Conservation (phyloP, 208 protist species). For the Trichomonas vaginalis region DNA sequence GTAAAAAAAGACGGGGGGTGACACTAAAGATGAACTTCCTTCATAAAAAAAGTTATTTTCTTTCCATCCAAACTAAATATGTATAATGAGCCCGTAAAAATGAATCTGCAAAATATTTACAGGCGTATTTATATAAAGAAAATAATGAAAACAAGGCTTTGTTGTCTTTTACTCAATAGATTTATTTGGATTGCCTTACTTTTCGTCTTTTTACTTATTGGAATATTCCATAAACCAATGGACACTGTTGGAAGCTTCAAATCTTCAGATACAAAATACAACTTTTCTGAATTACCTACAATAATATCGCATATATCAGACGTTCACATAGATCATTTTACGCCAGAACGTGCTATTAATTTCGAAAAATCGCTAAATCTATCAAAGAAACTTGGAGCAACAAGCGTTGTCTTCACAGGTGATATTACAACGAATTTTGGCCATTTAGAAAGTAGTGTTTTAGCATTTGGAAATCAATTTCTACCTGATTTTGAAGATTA, state of each 20-base stretch:
- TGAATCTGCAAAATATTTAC: too few species aligned
- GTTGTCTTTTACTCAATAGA: not conserved
- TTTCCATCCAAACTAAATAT: too few species aligned
- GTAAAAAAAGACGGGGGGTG: too few species aligned
- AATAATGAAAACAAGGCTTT: not conserved
- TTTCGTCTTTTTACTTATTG: not conserved
- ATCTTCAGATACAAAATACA: not conserved
- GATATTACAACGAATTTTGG: not conserved
- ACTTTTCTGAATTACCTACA: not conserved
- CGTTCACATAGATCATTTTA: not conserved
- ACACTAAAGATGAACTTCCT: too few species aligned
- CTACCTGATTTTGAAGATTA: not conserved
- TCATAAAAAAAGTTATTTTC: too few species aligned
- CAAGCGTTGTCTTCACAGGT: not conserved
- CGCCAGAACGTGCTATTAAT: not conserved
- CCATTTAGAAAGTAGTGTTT: not conserved
- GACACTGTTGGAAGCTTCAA: not conserved
- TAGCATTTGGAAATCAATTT: not conserved
- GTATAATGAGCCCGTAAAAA: too few species aligned
- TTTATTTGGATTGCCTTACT: not conserved
- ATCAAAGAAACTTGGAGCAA: not conserved
- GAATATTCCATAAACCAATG: not conserved
- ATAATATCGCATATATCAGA: not conserved
- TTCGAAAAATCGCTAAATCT: not conserved
- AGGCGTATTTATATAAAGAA: too few species aligned